A percentile compares a stretch with the other conserved stretches of the same genome.
Conservation (phyloP, 2,329 filamentous ascomycete genomes). For the Rhexocercosporidium sp. region DNA sequence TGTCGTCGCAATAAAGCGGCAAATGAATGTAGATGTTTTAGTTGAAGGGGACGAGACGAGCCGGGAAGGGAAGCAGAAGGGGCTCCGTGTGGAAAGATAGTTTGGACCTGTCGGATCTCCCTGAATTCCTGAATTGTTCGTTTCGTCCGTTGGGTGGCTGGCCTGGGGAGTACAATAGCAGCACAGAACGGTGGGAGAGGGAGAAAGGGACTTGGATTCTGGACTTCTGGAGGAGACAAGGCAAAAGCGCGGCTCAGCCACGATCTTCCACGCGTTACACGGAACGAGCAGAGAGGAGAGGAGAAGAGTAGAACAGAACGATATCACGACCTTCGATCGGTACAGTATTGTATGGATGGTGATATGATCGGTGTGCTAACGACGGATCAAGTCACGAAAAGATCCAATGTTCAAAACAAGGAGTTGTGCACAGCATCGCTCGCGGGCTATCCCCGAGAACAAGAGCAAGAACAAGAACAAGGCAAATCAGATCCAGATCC, state of each 20-base stretch:
- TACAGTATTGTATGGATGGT: no score
- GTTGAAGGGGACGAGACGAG: conserved; percentile 9
- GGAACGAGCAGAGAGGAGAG: background rate
- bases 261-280: conserved; percentile 9
- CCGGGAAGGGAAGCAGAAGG: background rate
- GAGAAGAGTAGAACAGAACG: background rate
- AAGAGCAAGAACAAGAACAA: background rate
- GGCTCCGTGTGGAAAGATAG: background rate
- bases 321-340: conserved; percentile 1
- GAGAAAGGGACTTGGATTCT: background rate
- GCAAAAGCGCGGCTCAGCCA: conserved; percentile 7
- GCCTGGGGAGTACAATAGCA: background rate
- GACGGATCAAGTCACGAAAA: background rate
- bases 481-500: background rate
- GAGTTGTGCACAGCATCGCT: background rate
- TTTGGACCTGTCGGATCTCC: background rate
- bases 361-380: background rate
- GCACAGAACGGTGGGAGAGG: background rate
- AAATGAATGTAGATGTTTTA: background rate
- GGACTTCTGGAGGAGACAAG: background rate
- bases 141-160: background rate
- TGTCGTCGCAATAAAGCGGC: conserved; percentile 7
- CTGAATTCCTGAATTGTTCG: background rate
- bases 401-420: conserved; percentile 1
- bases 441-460: background rate